phyloP scores from a whole-genome alignment of 208 protist species.

The Acanthamoeba quina region DNA sequence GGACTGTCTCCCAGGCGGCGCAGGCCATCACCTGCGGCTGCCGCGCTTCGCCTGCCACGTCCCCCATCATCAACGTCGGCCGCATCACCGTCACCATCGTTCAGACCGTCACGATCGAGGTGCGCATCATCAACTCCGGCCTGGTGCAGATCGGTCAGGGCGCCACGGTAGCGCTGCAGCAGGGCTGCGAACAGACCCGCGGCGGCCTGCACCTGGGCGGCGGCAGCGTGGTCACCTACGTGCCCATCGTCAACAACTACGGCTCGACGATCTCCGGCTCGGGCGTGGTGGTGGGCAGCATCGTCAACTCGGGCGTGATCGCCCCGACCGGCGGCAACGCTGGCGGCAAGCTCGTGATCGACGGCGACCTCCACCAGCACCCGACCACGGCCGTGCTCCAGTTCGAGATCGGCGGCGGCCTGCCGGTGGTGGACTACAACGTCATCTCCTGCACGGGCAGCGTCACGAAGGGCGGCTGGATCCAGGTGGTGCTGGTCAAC shows the following conservation, averaged over 20 bases:
- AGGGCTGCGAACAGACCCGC: constrained; percentile 39
- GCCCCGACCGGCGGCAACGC: not conserved
- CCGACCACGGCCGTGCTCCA: constrained; percentile 6
- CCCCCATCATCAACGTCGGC: constrained; percentile 3
- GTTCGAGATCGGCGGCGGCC: constrained; percentile 45
- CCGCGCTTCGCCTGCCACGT: not conserved
- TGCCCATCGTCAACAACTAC: constrained; percentile 25
- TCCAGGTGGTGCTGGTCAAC: constrained; percentile 51
- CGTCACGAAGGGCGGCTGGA: constrained; percentile 42
- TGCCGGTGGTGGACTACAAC: constrained; percentile 58
- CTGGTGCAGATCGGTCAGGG: not conserved
- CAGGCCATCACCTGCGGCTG: constrained; percentile 33
- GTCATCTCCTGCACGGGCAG: constrained; percentile 25
- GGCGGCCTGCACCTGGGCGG: constrained; percentile 17
- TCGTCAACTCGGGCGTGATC: constrained; percentile 45
- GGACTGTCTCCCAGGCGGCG: not conserved
- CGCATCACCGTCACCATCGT: not conserved
- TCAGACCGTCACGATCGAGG: not conserved
- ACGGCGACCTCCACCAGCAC: constrained; percentile 30
- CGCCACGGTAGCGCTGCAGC: constrained; percentile 5
- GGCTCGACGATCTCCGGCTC: constrained; percentile 10
- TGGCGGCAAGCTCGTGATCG: constrained; percentile 56
- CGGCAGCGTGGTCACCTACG: constrained; percentile 26
- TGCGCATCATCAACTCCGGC: constrained; percentile 9
- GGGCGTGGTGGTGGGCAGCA: constrained; percentile 20